phyloP scores from a whole-genome alignment of 257 asterid genomes.

The Lithospermum erythrorhizon region DNA sequence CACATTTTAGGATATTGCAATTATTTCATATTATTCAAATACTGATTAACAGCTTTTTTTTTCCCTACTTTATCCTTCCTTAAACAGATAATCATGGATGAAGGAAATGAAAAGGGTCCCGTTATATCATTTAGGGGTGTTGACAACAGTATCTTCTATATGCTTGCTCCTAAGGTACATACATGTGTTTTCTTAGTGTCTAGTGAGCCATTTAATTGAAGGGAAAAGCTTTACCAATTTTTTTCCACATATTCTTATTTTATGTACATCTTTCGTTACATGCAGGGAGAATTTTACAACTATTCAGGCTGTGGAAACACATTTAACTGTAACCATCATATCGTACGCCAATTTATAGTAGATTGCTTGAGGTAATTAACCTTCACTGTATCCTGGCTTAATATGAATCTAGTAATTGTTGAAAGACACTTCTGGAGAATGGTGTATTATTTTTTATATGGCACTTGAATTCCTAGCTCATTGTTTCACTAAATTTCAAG shows the following conservation, averaged over 20 bases:
- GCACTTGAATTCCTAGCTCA: not conserved
- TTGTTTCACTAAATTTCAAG: not conserved
- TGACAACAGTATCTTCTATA: slow-evolving; percentile 83
- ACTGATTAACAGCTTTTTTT: slow-evolving; percentile 11
- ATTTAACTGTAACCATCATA: slow-evolving; percentile 91
- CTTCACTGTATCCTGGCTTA: not conserved
- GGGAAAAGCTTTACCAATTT: not conserved
- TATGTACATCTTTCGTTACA: slow-evolving; percentile 4
- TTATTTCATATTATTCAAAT: slow-evolving; percentile 5
- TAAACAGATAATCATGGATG: slow-evolving; percentile 93
- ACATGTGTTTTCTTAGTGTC: not conserved
- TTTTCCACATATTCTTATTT: not conserved
- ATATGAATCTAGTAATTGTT: slow-evolving; percentile 1
- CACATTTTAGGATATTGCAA: slow-evolving; percentile 2
- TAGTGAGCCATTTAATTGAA: not conserved
- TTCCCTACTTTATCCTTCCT: slow-evolving; percentile 4
- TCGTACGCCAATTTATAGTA: slow-evolving; percentile 77
- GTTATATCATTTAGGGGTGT: slow-evolving; percentile 75
- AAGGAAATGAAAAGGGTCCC: slow-evolving; percentile 96
- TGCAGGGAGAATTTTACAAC: slow-evolving; percentile 93
- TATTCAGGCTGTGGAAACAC: slow-evolving; percentile 99
- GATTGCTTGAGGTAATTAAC: slow-evolving; percentile 76
- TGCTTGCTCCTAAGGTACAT: slow-evolving; percentile 92
- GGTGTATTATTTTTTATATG: not conserved
- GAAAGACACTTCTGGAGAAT: not conserved